Base-by-base conservation (phyloP, 2,329 filamentous ascomycete genomes). In the Xylariaceae sp. region DNA sequence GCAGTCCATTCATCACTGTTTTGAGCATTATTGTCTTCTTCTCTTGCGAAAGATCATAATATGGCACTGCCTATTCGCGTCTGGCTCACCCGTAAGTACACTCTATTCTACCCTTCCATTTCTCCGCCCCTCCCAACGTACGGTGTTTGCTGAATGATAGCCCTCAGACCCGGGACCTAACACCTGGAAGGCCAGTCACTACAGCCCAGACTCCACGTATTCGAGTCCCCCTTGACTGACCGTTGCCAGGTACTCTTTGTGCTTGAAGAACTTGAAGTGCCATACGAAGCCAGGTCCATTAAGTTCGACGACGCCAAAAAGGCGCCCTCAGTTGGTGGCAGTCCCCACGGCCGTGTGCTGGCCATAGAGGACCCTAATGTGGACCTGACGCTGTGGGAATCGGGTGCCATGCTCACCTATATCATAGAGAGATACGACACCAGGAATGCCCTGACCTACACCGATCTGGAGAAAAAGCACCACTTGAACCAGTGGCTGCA, bases 381-480 rank as follows among this genome's bases (percentile, higher is more conserved):
- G 41, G 63, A 61, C 39, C 54, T 73, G 28, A 62, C 60, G 1
- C 56, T 69, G 31, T 74, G 68, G 65, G 69, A 73, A 51, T 65
- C 62, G 17, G 68, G 67, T 8, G 69, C 71, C 2, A 69, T 71
- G 44, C 52, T 73, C 41, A 60, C 66, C 33, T 74, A 73, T 42
- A 42, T 73, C 9, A 50, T 65, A 36, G 62, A 67, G 35, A 54
- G 55, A 15, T 70, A 71, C 53, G 67, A 71, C 48, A 60, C 55
- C 26, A 47, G 64, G 1, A 44, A 63, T 13, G 60, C 52, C 12
- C 39, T 71, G 18, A 63, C 55, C 22, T 67, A 65, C 51, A 46
- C 51, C 9, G 44, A 48, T 1, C 51, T 60, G 3, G 57, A 55
- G 1, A 62, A 68, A 37, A 59, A 59, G 38, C 59, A 62, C 30